Conservation (phyloP, 345 rosid species). For the Lepidium didymum region DNA sequence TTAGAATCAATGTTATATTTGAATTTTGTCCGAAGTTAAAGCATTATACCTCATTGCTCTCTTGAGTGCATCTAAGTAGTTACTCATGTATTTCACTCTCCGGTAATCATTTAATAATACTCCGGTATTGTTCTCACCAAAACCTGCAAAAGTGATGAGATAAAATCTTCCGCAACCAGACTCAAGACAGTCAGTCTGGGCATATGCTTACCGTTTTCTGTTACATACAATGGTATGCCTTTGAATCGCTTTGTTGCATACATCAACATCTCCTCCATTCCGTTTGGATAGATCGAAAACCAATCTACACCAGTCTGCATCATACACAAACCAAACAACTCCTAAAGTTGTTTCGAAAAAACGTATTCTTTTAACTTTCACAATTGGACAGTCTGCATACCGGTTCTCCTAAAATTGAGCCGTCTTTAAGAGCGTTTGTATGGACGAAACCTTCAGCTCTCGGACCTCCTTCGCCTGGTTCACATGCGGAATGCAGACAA, state of each 20-base stretch:
- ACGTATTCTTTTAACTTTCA: background rate
- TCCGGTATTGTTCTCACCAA: conserved; percentile 33
- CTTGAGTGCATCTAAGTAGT: conserved; percentile 39
- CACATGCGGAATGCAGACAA: conserved; percentile 48
- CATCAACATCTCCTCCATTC: conserved; percentile 43
- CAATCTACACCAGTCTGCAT: conserved; percentile 53
- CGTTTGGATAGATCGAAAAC: conserved; percentile 41
- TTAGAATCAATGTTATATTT: background rate
- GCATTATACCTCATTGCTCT: conserved; percentile 43
- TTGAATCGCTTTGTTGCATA: conserved; percentile 41
- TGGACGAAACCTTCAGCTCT: conserved; percentile 39
- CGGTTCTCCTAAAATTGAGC: conserved; percentile 39
- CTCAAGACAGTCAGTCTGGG: background rate
- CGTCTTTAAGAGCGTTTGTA: conserved; percentile 35
- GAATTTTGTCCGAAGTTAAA: background rate
- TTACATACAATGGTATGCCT: conserved; percentile 46
- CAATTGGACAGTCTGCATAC: conserved; percentile 25
- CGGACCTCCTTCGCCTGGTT: conserved; percentile 43
- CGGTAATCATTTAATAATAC: conserved; percentile 33
- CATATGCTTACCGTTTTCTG: conserved; percentile 45
- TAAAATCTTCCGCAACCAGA: background rate
- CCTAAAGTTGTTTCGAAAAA: background rate
- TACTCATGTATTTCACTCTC: conserved; percentile 49
- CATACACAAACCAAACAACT: background rate
- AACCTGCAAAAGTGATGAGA: conserved; percentile 28